Base-by-base conservation (phyloP, 495 filamentous ascomycete genomes). In the Aspergillus affinis region DNA sequence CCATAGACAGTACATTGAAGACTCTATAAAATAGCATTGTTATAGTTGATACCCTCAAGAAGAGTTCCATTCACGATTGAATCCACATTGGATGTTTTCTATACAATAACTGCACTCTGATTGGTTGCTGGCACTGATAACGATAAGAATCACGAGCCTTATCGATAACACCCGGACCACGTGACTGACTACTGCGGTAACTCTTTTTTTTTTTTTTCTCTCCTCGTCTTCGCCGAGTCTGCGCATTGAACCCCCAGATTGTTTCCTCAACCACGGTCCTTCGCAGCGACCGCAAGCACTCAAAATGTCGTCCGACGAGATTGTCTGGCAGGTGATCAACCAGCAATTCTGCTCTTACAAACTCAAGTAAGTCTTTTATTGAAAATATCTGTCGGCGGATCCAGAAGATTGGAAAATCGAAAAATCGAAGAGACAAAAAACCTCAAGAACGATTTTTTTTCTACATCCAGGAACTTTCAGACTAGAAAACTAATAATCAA, bases 261-360 rank as follows among this genome's bases (percentile, higher is more conserved):
- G 56, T 45, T 48, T 36, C 62, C 53, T 36, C 60, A 68, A 70
- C 70, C 61, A 61, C 59, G 60, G 67, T 68, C n/a, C 20, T 51
- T 47, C 46, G 26, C n/a, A 10, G 50, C 48, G 58, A 53, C 49
- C 54, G 10, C 21, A 4, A 55, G 21, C 19, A 32, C 1, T 59
- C 60, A 73, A 63, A 18, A 90, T 87, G 82, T 85, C 89, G 65
- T 96, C 91, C 49, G 94, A 98, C 82, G 94, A 98, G 74, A 95
- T 98, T 64, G 91, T 98, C 66, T 98, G 94, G 94, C 88, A 93
- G 68, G 86, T 95, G 57, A 96, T 97, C 58, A 91, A 92, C 73
- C 87, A 97, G 75, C 91, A 97, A 74, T 97, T 97, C 72, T 98
- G 94, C 77, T 87, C 90, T 51, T 98, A 92, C 79, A 98, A 97